Base-by-base conservation (phyloP, 176 grass and related monocot genomes). In the Carex pumila region DNA sequence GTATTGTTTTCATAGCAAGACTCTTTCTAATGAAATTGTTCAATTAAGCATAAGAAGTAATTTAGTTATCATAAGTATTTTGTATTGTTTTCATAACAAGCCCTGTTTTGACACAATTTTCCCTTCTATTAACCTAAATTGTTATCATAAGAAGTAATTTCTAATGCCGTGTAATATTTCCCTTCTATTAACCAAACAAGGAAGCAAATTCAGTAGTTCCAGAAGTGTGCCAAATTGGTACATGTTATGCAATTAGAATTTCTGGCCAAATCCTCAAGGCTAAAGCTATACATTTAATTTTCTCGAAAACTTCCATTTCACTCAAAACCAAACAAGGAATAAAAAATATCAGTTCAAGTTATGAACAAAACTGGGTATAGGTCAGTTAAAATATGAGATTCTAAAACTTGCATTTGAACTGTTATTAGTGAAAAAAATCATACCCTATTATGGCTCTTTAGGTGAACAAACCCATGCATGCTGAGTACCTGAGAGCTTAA, bases 391-490 rank as follows among this genome's bases (percentile, higher is more conserved):
- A 72, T 21, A 69, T 50, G 18, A 45, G 39, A 49, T 49, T 18
- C 17, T 45, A 71, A n/a, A n/a, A 7, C 1, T 71, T 71, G 15
- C 7, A 71, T 45, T 9, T 17, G 45, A 71, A 71, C 37, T 71
- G 67, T 71, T 22, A 22, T 72, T 50, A 72, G 18, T 72, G 69
- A 18, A 21, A 21, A 49, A 0, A 70, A 50, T 49, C 37, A 72
- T 72, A 72, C 69, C 69, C 69, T 72, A 50, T 49, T 17, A 50
- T 72, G 41, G 36, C n/a, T 72, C 69, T 72, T 72, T 49, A 72
- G 41, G 69, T 72, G 69, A 72, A 72, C 41, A 72, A 49, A 72
- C 41, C 69, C 69, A 50, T 72, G 69, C 69, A 72, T 72, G 41
- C 18, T 45, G 41, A 72, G 69, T 72, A 72, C 41, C 69, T 72